Percentiles rank a stretch among this genome's conserved stretches.
phyloP scores from a whole-genome alignment of 106 monocot genomes.

The Iris macrosiphon region DNA sequence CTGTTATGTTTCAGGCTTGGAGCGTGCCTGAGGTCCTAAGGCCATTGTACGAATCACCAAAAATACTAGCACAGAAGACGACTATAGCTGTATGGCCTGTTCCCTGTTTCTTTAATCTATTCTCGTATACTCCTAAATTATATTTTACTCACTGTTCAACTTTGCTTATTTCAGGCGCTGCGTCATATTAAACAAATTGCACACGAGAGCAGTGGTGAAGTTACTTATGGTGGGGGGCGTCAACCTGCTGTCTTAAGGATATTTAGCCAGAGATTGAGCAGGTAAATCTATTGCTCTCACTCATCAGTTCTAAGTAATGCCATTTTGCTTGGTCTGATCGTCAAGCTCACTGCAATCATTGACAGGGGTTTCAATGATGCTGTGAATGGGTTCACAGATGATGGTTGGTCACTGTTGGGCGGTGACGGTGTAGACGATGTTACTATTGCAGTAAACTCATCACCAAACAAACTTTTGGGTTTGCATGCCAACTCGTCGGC shows the following conservation, averaged over 20 bases:
- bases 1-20: constrained; percentile 46
- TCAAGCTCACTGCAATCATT: neutral
- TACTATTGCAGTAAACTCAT: constrained; percentile 42
- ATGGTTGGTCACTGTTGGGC: constrained; percentile 40
- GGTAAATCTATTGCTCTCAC: constrained; percentile 18
- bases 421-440: constrained; percentile 59
- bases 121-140: neutral
- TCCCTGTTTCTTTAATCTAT: neutral
- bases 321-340: neutral
- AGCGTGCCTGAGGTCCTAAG: constrained; percentile 88
- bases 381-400: constrained; percentile 56
- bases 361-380: constrained; percentile 72
- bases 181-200: constrained; percentile 73
- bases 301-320: neutral
- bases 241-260: constrained; percentile 68
- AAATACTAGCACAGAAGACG: constrained; percentile 76
- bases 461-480: constrained; percentile 31
- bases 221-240: constrained; percentile 51
- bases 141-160: neutral
- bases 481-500: constrained; percentile 20
- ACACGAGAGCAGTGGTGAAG: constrained; percentile 65
- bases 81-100: constrained; percentile 56
- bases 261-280: constrained; percentile 73
- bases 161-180: constrained; percentile 36
- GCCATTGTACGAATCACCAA: constrained; percentile 77